Evolutionary conservation across 1,284 basidiomycete genomes (phyloP).

Genomic region (Anthracocystis setariae): DNA sequence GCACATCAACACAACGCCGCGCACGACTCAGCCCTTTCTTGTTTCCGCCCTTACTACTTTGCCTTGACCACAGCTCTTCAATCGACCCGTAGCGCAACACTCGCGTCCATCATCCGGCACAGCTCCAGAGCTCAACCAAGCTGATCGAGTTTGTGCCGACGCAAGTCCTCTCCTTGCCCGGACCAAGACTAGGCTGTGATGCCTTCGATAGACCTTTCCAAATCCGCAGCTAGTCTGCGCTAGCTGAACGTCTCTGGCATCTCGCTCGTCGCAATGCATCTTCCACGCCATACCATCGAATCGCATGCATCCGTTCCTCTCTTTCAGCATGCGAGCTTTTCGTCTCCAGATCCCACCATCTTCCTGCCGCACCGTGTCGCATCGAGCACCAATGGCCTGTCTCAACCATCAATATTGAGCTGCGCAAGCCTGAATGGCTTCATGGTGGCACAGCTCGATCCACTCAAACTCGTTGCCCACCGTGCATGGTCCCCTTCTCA

Average conservation of each 20-base stretch:
- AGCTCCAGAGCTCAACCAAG: neutral
- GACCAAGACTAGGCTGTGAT: slow-evolving; percentile 13
- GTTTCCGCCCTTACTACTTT: too few species aligned
- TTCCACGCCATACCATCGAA: slow-evolving; percentile 56
- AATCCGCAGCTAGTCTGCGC: slow-evolving; percentile 10
- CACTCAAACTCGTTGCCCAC: slow-evolving; percentile 47
- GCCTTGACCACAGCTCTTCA: too few species aligned
- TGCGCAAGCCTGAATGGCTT: slow-evolving; percentile 60
- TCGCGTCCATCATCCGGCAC: neutral
- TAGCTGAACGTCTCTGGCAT: neutral
- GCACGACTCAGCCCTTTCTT: neutral
- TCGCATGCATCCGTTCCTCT: slow-evolving; percentile 47
- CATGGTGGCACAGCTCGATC: slow-evolving; percentile 50
- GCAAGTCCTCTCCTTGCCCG: neutral
- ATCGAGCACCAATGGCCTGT: neutral
- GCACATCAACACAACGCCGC: slow-evolving; percentile 4
- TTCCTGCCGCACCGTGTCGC: neutral
- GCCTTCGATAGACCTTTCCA: slow-evolving; percentile 4
- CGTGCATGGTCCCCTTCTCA: slow-evolving; percentile 47
- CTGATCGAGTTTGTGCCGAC: neutral
- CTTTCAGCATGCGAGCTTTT: slow-evolving; percentile 52
- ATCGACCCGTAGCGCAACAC: neutral
- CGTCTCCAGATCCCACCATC: slow-evolving; percentile 13
- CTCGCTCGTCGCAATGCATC: slow-evolving; percentile 37
- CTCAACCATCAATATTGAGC: slow-evolving; percentile 50